A percentile compares a stretch with the other conserved stretches of the same genome.
These are phyloP conservation scores for Colletotrichum cuscutae DNA, from an alignment of 2,329 filamentous ascomycete genomes.

Conservation along the genomic window DNA sequence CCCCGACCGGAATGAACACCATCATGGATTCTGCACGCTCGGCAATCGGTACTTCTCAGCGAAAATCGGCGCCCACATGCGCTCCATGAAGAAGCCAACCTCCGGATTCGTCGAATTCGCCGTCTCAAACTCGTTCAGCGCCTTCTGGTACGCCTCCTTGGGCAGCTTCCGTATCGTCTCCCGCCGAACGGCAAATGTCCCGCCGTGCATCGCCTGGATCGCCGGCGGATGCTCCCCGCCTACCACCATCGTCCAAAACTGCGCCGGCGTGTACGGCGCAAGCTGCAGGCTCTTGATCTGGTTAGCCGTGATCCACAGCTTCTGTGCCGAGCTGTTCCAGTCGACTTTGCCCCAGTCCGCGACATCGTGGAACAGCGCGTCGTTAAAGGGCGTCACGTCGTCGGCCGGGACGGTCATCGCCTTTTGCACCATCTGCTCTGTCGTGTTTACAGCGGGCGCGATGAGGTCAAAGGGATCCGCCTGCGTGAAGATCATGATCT, in stretches of 20 bases:
- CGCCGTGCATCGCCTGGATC: conserved; percentile 35
- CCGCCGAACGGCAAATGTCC: conserved; percentile 28
- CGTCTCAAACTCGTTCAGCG: conserved; percentile 29
- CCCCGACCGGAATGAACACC: too few relatives aligned
- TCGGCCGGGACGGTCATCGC: conserved; percentile 9
- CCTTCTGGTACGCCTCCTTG: conserved; percentile 13
- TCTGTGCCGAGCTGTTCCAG: conserved; percentile 29
- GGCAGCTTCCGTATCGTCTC: conserved; percentile 31
- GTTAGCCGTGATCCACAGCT: conserved; percentile 33
- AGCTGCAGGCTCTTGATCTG: conserved; percentile 23
- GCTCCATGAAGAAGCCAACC: conserved; percentile 35
- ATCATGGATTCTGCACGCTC: conserved; percentile 2
- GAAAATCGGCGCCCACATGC: conserved; percentile 37
- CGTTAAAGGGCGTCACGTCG: conserved; percentile 36
- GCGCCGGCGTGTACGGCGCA: conserved; percentile 29
- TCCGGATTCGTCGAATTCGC: conserved; percentile 33
- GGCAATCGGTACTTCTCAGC: conserved; percentile 22
- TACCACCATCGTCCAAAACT: conserved; percentile 28
- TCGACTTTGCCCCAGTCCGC: conserved; percentile 32
- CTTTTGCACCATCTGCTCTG: conserved; percentile 23
- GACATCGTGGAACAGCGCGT: conserved; percentile 19
- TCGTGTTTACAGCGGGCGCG: conserved; percentile 12
- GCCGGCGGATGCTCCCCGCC: conserved; percentile 28
- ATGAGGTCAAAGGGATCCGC: conserved; percentile 31
- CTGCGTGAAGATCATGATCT: conserved; percentile 34